Conservation (phyloP, 495 filamentous ascomycete genomes). For the Penicillium roqueforti region DNA sequence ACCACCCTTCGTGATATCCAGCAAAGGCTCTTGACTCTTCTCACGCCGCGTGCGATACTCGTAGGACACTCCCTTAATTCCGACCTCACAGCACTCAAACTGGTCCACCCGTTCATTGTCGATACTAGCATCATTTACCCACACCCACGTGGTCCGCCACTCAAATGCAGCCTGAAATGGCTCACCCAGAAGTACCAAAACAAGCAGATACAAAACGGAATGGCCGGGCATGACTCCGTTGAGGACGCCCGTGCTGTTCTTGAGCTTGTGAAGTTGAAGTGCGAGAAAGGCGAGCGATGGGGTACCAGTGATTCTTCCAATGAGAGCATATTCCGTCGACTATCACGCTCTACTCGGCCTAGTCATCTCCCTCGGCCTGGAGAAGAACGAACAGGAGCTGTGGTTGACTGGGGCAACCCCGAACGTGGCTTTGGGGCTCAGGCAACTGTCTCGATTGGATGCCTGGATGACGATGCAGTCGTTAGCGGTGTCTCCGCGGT, state of each 20-base stretch:
- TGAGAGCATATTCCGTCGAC: slow-evolving; percentile 84
- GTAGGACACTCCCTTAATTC: slow-evolving; percentile 90
- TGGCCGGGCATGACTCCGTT: slow-evolving; percentile 79
- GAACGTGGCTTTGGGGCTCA: slow-evolving; percentile 67
- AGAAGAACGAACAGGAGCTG: slow-evolving; percentile 64
- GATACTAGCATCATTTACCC: slow-evolving; percentile 86
- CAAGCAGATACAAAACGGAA: slow-evolving; percentile 80
- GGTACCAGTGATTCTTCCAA: slow-evolving; percentile 67
- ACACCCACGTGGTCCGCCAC: slow-evolving; percentile 68
- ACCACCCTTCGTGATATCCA: slow-evolving; percentile 86
- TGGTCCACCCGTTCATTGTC: slow-evolving; percentile 88
- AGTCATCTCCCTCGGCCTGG: slow-evolving; percentile 42
- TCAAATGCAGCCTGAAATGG: slow-evolving; percentile 75
- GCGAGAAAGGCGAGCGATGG: slow-evolving; percentile 82
- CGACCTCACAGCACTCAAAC: slow-evolving; percentile 74
- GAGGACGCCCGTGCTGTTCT: slow-evolving; percentile 89
- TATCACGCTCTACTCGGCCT: slow-evolving; percentile 57
- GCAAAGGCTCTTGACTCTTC: slow-evolving; percentile 61
- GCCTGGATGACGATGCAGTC: slow-evolving; percentile 70
- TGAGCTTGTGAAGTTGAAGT: slow-evolving; percentile 91
- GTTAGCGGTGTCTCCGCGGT: slow-evolving; percentile 63
- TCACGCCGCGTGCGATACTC: slow-evolving; percentile 73
- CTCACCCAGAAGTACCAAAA: slow-evolving; percentile 74
- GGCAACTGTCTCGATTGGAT: slow-evolving; percentile 68
- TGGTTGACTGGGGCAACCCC: slow-evolving; percentile 84